Conservation (phyloP, 495 filamentous ascomycete genomes). For the Alectoria sarmentosa region DNA sequence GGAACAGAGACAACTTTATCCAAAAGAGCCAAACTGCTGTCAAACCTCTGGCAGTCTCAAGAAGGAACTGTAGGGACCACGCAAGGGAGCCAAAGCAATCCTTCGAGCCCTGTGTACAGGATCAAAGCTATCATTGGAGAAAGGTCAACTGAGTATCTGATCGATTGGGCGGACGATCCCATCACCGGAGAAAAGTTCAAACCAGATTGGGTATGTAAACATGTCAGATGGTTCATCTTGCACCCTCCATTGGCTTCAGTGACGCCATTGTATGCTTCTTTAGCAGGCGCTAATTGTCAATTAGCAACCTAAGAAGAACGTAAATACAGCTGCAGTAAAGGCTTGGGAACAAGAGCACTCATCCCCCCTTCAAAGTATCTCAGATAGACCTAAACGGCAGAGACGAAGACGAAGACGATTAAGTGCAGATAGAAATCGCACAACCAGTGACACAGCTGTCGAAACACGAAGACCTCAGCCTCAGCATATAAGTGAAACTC, state of each 20-base stretch:
- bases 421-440: not conserved
- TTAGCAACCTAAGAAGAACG: constrained; percentile 40
- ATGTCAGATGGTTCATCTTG: not conserved
- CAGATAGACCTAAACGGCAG: constrained; percentile 9
- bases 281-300: not conserved
- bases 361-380: not conserved
- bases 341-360: constrained; percentile 32
- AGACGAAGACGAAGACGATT: constrained; percentile 12
- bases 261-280: not conserved
- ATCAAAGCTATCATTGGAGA: constrained; percentile 39
- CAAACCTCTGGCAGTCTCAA: constrained; percentile 19
- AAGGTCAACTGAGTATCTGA: constrained; percentile 35
- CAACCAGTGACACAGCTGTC: constrained; percentile 4
- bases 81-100: constrained; percentile 3
- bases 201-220: constrained; percentile 37
- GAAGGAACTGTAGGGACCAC: constrained; percentile 3
- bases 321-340: constrained; percentile 31
- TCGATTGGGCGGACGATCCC: constrained; percentile 37
- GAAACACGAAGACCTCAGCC: constrained; percentile 6
- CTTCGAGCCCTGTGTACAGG: constrained; percentile 15
- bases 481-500: not conserved
- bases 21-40: constrained; percentile 21
- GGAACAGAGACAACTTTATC: constrained; percentile 7
- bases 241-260: not conserved
- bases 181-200: constrained; percentile 28